Evolutionary conservation across 495 filamentous ascomycete genomes (phyloP).

Genomic region (Talaromyces wortmannii): DNA sequence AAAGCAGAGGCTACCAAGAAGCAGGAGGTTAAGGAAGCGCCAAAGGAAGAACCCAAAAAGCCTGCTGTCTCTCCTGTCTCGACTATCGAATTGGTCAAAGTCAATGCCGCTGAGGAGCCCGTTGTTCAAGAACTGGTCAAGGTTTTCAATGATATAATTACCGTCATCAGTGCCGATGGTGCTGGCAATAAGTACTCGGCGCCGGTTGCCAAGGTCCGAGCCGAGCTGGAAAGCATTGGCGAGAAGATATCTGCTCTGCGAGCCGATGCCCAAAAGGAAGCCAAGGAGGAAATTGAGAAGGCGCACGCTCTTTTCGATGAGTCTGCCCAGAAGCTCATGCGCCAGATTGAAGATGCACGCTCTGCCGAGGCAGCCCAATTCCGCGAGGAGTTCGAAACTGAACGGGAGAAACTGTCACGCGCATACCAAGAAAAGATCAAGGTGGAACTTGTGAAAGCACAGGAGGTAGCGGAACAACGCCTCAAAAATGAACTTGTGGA

Average conservation of each 20-base stretch:
- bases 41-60: constrained; percentile 19
- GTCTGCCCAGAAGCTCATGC: constrained; percentile 70
- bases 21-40: constrained; percentile 18
- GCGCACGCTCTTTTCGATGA: constrained; percentile 72
- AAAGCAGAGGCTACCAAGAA: constrained; percentile 15
- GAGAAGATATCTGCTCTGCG: constrained; percentile 68
- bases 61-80: constrained; percentile 39
- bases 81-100: constrained; percentile 66
- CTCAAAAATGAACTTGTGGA: constrained; percentile 81
- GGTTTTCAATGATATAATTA: constrained; percentile 92
- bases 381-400: constrained; percentile 82
- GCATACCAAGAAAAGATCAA: constrained; percentile 75
- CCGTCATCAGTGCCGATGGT: constrained; percentile 80
- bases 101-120: constrained; percentile 70
- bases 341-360: constrained; percentile 65
- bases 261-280: constrained; percentile 53
- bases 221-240: constrained; percentile 69
- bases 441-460: constrained; percentile 65
- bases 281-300: constrained; percentile 66
- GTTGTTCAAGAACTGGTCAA: constrained; percentile 90
- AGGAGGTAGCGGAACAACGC: constrained; percentile 70
- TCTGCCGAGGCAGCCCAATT: constrained; percentile 67
- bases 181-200: constrained; percentile 62
- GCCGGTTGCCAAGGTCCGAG: constrained; percentile 76
- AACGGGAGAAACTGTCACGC: constrained; percentile 67